phyloP scores from a whole-genome alignment of 345 rosid genomes.

The Acer saccharum region DNA sequence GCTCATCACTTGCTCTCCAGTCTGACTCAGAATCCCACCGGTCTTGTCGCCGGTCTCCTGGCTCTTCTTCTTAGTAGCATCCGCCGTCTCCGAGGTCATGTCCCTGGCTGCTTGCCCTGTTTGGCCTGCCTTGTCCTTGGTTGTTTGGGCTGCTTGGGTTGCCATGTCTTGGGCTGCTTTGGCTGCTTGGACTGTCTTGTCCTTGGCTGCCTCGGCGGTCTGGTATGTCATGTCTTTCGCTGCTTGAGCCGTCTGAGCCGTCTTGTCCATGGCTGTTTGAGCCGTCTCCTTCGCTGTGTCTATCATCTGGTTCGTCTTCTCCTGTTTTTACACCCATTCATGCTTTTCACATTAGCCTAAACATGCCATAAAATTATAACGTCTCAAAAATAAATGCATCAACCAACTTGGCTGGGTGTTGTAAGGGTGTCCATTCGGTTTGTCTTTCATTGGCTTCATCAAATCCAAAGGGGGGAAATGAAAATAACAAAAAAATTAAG shows the following conservation, averaged over 20 bases:
- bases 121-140: conserved; percentile 24
- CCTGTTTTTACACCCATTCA: conserved; percentile 20
- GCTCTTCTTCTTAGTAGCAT: conserved; percentile 39
- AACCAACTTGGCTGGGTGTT: no score
- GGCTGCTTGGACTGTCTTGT: no score
- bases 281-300: conserved; percentile 4
- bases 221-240: conserved; percentile 30
- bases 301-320: conserved; percentile 28
- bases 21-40: conserved; percentile 37
- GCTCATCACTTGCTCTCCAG: conserved; percentile 63
- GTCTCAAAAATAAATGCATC: no score
- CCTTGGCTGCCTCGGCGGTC: not conserved
- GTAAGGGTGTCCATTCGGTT: no score
- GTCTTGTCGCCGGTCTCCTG: conserved; percentile 44
- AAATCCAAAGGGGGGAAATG: no score
- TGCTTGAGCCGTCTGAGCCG: conserved; percentile 12
- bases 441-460: no score
- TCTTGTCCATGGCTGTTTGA: conserved; percentile 32
- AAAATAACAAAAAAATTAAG: no score
- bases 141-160: conserved; percentile 20
- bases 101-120: conserved; percentile 22
- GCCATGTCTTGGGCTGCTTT: conserved; percentile 20
- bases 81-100: conserved; percentile 34
- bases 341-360: no score
- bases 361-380: no score